These are phyloP conservation scores for Mucor sp. DNA, from an alignment of 371 early-diverging fungal species.

Conservation along the genomic window DNA sequence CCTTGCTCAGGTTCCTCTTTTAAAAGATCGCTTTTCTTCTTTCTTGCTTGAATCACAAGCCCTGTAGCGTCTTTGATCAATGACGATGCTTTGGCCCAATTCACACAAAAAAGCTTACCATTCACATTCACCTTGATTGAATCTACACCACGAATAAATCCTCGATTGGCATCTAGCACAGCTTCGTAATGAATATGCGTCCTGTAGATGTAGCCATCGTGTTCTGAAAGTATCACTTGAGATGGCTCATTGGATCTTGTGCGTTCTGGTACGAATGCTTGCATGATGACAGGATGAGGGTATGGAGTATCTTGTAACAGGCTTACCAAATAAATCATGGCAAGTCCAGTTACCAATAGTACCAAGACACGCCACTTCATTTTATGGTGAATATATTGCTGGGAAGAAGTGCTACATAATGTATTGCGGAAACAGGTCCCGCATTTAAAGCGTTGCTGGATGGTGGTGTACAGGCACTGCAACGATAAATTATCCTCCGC, in stretches of 20 bases:
- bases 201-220: conserved; percentile 34
- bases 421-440: not conserved
- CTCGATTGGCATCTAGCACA: conserved; percentile 2
- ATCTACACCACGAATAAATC: conserved; percentile 19
- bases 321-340: conserved; percentile 45
- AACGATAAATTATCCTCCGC: not conserved
- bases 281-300: conserved; percentile 39
- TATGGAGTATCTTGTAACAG: conserved; percentile 43
- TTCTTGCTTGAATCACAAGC: conserved; percentile 19
- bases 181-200: conserved; percentile 39
- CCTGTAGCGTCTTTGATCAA: conserved; percentile 5
- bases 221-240: conserved; percentile 25
- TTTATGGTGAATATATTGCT: not conserved
- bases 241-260: conserved; percentile 14
- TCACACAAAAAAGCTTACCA: conserved; percentile 4
- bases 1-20: conserved; percentile 3
- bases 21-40: conserved; percentile 12
- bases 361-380: conserved; percentile 55
- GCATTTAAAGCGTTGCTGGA: not conserved
- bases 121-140: conserved; percentile 18
- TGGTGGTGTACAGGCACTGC: not conserved
- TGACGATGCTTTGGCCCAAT: not conserved
- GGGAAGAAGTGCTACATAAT: not conserved
- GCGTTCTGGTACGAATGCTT: conserved; percentile 6
- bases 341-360: conserved; percentile 35